Conservation (phyloP, 2,329 filamentous ascomycete species). For the Stylonectria norvegica region DNA sequence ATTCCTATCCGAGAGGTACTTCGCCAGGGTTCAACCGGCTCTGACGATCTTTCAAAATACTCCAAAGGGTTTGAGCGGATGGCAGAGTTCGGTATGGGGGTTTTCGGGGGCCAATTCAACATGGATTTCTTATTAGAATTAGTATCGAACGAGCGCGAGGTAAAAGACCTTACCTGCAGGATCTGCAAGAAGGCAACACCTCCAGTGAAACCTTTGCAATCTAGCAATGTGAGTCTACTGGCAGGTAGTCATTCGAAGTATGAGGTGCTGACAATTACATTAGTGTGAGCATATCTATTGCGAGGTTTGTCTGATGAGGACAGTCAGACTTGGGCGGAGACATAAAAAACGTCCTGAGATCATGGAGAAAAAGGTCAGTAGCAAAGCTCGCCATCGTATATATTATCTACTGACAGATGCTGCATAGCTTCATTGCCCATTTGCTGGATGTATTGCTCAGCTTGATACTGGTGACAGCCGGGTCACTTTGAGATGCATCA, state of each 20-base stretch:
- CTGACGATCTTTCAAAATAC: conserved; percentile 8
- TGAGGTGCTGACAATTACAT: conserved; percentile 11
- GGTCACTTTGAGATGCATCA: conserved; percentile 1
- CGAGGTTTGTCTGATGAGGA: conserved; percentile 13
- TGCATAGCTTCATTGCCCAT: neutral
- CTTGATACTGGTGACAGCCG: conserved; percentile 1
- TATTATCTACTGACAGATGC: too few species aligned
- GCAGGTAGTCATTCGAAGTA: too few species aligned
- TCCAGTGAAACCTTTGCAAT: neutral
- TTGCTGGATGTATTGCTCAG: neutral
- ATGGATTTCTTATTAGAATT: conserved; percentile 15
- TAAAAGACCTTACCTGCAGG: conserved; percentile 1
- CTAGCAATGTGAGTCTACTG: conserved; percentile 8
- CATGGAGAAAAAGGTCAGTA: too few species aligned
- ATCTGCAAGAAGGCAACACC: conserved; percentile 3
- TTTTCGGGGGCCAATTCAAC: conserved; percentile 21
- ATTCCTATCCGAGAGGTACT: too few species aligned
- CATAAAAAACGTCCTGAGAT: too few species aligned
- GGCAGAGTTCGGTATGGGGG: neutral
- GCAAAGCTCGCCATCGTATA: too few species aligned
- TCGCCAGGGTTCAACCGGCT: too few species aligned
- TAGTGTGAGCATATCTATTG: conserved; percentile 37
- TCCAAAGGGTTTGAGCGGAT: conserved; percentile 7
- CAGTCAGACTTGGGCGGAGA: neutral
- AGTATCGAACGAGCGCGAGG: conserved; percentile 9